phyloP scores from a whole-genome alignment of 192 early-diverging fungal genomes.

The Rhizoclosmatium sp. region DNA sequence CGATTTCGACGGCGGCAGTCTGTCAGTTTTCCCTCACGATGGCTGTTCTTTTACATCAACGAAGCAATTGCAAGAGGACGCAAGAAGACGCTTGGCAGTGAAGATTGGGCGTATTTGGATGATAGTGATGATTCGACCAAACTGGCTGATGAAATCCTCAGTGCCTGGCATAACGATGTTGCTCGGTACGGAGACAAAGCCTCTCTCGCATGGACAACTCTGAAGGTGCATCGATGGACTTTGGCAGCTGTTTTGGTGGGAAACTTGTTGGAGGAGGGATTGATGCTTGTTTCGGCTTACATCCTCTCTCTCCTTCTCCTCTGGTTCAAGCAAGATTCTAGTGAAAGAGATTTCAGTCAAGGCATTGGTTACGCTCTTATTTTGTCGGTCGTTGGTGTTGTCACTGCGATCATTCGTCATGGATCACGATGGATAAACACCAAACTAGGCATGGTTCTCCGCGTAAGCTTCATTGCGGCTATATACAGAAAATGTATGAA shows the following conservation, averaged over 20 bases:
- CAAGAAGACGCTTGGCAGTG: slow-evolving; percentile 22
- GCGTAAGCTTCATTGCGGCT: slow-evolving; percentile 42
- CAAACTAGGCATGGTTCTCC: slow-evolving; percentile 13
- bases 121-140: slow-evolving; percentile 37
- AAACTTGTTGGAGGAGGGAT: background rate
- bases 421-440: background rate
- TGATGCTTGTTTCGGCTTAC: slow-evolving; percentile 1
- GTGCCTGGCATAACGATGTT: slow-evolving; percentile 34
- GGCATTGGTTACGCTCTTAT: background rate
- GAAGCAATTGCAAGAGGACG: slow-evolving; percentile 44
- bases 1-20: too few relatives aligned
- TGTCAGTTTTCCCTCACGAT: too few relatives aligned
- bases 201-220: background rate
- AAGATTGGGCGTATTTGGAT: slow-evolving; percentile 47
- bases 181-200: background rate
- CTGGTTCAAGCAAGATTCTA: slow-evolving; percentile 18
- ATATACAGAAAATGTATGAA: slow-evolving; percentile 47
- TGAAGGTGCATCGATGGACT: background rate
- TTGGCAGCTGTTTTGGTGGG: background rate
- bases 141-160: slow-evolving; percentile 31
- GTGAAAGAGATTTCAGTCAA: background rate
- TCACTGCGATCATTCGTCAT: slow-evolving; percentile 19
- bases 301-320: background rate
- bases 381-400: background rate
- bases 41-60: slow-evolving; percentile 35